These are phyloP conservation scores for Phytophthora citrophthora DNA, from an alignment of 352 stramenopile genomes.

Conservation along the genomic window DNA sequence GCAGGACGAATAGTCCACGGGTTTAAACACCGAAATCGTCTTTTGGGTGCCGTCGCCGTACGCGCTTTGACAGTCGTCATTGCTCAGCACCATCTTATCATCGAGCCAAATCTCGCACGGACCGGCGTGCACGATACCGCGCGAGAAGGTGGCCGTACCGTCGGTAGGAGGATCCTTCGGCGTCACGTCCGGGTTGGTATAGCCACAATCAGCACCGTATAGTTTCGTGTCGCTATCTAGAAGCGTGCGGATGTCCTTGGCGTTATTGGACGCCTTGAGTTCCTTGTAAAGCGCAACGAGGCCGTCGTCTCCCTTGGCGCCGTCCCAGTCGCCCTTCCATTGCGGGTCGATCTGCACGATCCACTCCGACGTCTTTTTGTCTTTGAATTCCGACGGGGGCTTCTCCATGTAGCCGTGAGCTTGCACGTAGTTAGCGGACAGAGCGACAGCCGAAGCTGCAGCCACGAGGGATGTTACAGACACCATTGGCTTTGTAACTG, in stretches of 20 bases:
- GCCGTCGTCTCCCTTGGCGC: slow-evolving; percentile 18
- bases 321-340: slow-evolving; percentile 38
- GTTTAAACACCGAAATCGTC: slow-evolving; percentile 31
- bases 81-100: slow-evolving; percentile 39
- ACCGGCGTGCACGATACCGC: slow-evolving; percentile 35
- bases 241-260: slow-evolving; percentile 35
- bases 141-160: slow-evolving; percentile 33
- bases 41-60: slow-evolving; percentile 36
- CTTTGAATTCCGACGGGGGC: slow-evolving; percentile 34
- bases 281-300: slow-evolving; percentile 37
- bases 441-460: neutral
- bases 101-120: slow-evolving; percentile 54
- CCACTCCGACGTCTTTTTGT: slow-evolving; percentile 33
- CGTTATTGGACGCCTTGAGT: slow-evolving; percentile 27
- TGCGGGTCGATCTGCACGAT: slow-evolving; percentile 44
- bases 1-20: slow-evolving; percentile 51
- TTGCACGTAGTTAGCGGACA: slow-evolving; percentile 11
- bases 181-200: slow-evolving; percentile 26
- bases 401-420: slow-evolving; percentile 36
- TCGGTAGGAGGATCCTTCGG: slow-evolving; percentile 30
- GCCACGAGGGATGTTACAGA: slow-evolving; percentile 11
- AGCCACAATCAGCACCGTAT: slow-evolving; percentile 39
- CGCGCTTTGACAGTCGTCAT: slow-evolving; percentile 45
- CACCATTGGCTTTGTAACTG: slow-evolving; percentile 1
- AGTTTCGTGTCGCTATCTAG: slow-evolving; percentile 36